Conservation (phyloP, 345 rosid genomes). For the Camelina hispida region DNA sequence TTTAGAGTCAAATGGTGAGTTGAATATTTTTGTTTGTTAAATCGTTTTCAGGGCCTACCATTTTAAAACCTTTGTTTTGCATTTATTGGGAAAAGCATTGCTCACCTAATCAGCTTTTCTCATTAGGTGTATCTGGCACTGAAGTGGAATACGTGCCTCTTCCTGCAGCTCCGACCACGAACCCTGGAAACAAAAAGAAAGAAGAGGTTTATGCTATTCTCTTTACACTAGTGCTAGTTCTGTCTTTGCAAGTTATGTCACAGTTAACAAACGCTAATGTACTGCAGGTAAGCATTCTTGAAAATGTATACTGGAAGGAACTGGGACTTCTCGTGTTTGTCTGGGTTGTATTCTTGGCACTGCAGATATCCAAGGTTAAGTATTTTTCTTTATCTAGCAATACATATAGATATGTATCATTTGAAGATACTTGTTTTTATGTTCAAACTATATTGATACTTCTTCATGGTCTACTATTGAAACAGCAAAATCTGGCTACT, state of each 20-base stretch:
- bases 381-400: background rate
- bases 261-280: conserved; percentile 3
- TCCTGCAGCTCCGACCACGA: conserved; percentile 56
- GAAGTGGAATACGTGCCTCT: conserved; percentile 70
- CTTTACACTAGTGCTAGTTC: background rate
- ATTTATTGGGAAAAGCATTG: background rate
- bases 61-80: conserved; percentile 11
- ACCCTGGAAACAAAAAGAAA: conserved; percentile 40
- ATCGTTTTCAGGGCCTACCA: background rate
- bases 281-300: conserved; percentile 59
- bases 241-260: conserved; percentile 21
- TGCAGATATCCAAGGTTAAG: conserved; percentile 74
- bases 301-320: conserved; percentile 82
- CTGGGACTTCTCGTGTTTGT: conserved; percentile 80
- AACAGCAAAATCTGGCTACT: conserved; percentile 58
- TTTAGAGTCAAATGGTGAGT: conserved; percentile 56
- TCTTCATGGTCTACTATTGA: conserved; percentile 32
- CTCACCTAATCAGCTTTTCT: conserved; percentile 17
- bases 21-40: conserved; percentile 1
- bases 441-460: conserved; percentile 28
- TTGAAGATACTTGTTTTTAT: background rate
- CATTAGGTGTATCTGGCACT: conserved; percentile 45
- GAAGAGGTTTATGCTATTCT: conserved; percentile 43
- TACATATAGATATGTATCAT: background rate
- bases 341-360: conserved; percentile 68